Evolutionary conservation across 139 green algal species (phyloP).

Genomic region (Chlamydomonas urium): DNA sequence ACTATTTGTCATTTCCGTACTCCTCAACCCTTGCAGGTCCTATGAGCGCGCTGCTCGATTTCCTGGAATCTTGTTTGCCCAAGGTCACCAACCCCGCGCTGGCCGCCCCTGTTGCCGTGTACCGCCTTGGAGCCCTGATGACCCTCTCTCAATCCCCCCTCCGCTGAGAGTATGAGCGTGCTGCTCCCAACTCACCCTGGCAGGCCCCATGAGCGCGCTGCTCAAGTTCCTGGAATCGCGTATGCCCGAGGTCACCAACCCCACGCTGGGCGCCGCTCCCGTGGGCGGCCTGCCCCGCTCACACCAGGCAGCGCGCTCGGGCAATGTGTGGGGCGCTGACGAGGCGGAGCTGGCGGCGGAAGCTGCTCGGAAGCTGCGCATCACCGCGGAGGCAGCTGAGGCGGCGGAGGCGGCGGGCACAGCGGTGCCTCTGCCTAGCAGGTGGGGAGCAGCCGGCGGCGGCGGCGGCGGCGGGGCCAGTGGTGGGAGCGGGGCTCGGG

Average conservation of each 20-base stretch:
- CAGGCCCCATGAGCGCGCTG: constrained; percentile 36
- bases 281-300: too few species aligned
- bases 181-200: not conserved
- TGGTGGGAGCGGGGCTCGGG: not conserved
- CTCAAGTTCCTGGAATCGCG: constrained; percentile 35
- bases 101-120: not conserved
- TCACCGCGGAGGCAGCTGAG: constrained; percentile 1
- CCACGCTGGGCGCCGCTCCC: not conserved
- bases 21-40: not conserved
- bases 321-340: constrained; percentile 28
- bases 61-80: not conserved
- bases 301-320: not conserved
- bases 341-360: constrained; percentile 20
- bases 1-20: too few species aligned
- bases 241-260: constrained; percentile 12
- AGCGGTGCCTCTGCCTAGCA: constrained; percentile 18
- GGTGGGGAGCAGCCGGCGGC: constrained; percentile 22
- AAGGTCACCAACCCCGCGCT: not conserved
- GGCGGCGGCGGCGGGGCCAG: constrained; percentile 19
- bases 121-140: not conserved
- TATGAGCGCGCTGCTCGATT: not conserved
- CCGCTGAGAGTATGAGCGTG: too few species aligned
- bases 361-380: constrained; percentile 17
- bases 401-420: not conserved
- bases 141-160: not conserved